Evolutionary conservation across 1,284 basidiomycete species (phyloP), one percentile per base, ranked within the genome.

Genomic region (Ceratobasidium sp.): DNA sequence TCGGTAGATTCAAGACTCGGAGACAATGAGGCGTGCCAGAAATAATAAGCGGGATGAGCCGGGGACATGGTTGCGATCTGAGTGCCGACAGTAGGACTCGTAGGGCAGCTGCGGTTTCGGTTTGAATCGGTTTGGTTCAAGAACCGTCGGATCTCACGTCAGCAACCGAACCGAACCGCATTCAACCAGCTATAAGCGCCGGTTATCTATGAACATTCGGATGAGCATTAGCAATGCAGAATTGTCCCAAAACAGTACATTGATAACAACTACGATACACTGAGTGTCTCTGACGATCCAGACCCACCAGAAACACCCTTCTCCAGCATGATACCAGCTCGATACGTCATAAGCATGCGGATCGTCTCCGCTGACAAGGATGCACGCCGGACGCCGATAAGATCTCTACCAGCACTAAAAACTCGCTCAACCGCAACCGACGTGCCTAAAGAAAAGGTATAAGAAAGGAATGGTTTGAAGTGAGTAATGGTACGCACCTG

Each of bases 401-500:
- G 3, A 23, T 52, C 50, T 1, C 50, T 14, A n/a, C 50, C 50
- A 8, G 50, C 50, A n/a, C 50, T 52, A 10, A 52, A 52, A 52
- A 52, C 50, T 2, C 50, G 50, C n/a, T 52, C 50, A 6, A 52
- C 50, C 0, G 50, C 50, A 14, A 52, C 50, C 0, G 50, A 52
- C 1, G 50, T 52, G n/a, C 50, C 50, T 52, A 52, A 1, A n/a
- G 7, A 52, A 1, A 52, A 4, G n/a, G n/a, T n/a, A n/a, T n/a
- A n/a, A n/a, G n/a, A n/a, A n/a, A n/a, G n/a, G n/a, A n/a, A n/a
- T n/a, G n/a, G 44, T 16, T 46, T 46, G 16, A 7, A 46, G 54
- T 55, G n/a, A 55, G 8, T 55, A 55, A 55, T 46, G 16, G 16
- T 46, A 59, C 57, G 2, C 33, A 59, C 57, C 57, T 59, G 57